Base-by-base conservation (phyloP, 768 basidiomycete species). In the Phanerochaete sordida region DNA sequence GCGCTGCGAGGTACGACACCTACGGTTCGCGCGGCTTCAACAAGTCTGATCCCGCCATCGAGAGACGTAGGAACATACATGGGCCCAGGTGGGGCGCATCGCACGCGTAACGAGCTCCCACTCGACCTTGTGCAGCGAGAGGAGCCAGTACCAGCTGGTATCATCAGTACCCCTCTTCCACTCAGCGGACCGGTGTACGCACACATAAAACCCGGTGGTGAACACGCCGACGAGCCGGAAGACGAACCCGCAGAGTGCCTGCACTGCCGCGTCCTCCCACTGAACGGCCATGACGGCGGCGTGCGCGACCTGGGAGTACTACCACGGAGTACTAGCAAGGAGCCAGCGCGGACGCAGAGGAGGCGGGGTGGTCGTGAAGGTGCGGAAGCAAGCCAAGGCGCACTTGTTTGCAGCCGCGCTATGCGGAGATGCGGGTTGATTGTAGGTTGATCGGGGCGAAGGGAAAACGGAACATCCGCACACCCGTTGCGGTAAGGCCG, bases 121-220 rank as follows among this genome's bases (percentile, higher is more conserved):
- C 39, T 59, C 58, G 7, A 50, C 58, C 19, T 59, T 23, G 2
- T 21, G 48, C 19, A 59, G 23, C 4, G 58, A 37, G 21, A 59
- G 50, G 19, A 59, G 21, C 26, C 21, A 51, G 50, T 59, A 53
- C 58, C 58, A 59, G 15, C 57, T 58, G 35, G 8, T n/a, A 13
- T 8, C 37, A 19, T 23, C 8, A 33, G 9, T 28, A 8, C 51
- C 3, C 9, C 21, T n/a, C 6, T 13, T 37, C 54, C 5, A 24
- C 4, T 8, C 9, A 15, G 13, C 19, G 43, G 27, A 3, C 9
- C 7, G 3, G 13, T 3, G n/a, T n/a, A 37, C 57, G 9, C 33
- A 58, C 57, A 50, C 24, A 39, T 58, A 58, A 13, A 39, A 19
- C 7, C 57, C 57, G 15, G 35, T 23, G 19, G 48, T 12, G 27